Base-by-base conservation (phyloP, 257 asterid species). In the Echium plantagineum region DNA sequence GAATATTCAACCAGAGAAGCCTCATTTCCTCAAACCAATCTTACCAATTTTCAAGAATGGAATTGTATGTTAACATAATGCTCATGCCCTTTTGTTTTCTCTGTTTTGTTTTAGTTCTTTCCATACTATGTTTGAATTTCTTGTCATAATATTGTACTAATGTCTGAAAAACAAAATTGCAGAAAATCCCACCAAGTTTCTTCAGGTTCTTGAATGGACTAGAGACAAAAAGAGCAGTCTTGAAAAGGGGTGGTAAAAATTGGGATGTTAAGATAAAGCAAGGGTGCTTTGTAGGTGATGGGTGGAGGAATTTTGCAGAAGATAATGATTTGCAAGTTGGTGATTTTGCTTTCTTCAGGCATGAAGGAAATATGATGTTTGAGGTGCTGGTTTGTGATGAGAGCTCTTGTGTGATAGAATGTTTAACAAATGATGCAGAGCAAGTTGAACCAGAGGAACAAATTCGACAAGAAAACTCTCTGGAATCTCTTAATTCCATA, bases 11-110 rank as follows among this genome's bases (percentile, higher is more conserved):
- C 18, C 64, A 17, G 22, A 51, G 6, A 69, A 63, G 6, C 62
- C 61, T 69, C 73, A 69, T 47, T 69, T 69, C 63, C 52, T 69
- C 26, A 48, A 63, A 15, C 74, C 65, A 3, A 52, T 69, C 19
- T 17, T 63, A 17, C 58, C 64, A 49, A 61, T 65, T 2, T 69
- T 57, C 57, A 58, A 58, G 52, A 12, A 63, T 63, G 69, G 74
- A 63, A 21, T 69, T 15, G 59, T 52, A 20, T 13, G 52, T 26
- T 17, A 35, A 8, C 46, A 7, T 35, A 13, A 24, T 24, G 26
- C 26, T 24, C 26, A 24, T n/a, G 26, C 26, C 26, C 26, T 24
- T 24, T 24, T 24, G 26, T 24, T 24, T 24, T 24, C 26, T 24
- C 3, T 3, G 26, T 24, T 24, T 24, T 24, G 26, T 24, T 24